Evolutionary conservation across 257 asterid genomes (phyloP), one percentile per base, ranked within the genome.

Genomic region (Capsicum baccatum): DNA sequence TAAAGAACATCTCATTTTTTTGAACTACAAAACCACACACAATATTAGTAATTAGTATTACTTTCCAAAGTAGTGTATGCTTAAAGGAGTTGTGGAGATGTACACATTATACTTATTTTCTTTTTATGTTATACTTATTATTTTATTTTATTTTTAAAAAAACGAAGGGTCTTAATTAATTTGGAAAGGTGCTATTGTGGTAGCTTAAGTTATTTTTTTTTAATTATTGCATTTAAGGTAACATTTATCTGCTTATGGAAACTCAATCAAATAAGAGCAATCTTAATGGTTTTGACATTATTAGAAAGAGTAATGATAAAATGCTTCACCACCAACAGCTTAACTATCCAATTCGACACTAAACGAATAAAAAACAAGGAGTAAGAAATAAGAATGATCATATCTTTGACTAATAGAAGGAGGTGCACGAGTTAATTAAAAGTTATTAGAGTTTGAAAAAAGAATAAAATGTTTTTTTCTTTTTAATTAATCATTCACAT

Each of bases 211-310:
- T n/a, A 1, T 26, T 26, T 26, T n/a, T 10, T n/a, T 9, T 39
- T 39, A 39, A 39, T 39, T 26, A 26, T 39, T 39, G 5, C 6
- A n/a, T 1, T n/a, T 47, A 73, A 7, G 80, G 58, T 47, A 10
- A n/a, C 58, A 13, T 71, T 71, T 71, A 71, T 10, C 48, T 48
- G 42, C 48, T n/a, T 48, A 21, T 73, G 6, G 59, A 73, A 19
- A 37, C 52, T 21, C 39, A n/a, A 73, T 19, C 80, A 47, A 71
- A 71, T 47, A n/a, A 73, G 17, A 73, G n/a, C n/a, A 73, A 73
- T 73, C 14, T 68, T 15, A 68, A 39, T 68, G 21, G 21, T 15
- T 37, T 66, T 68, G 5, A 26, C 33, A 3, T 69, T 69, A 39
- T 16, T 69, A 39, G 9, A 69, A 68, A 68, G 79, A 69, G 79